A percentile compares a stretch with the other conserved stretches of the same genome.
Evolutionary conservation across 305 asterid genomes (phyloP).

Genomic region (Nicotiana rustica): DNA sequence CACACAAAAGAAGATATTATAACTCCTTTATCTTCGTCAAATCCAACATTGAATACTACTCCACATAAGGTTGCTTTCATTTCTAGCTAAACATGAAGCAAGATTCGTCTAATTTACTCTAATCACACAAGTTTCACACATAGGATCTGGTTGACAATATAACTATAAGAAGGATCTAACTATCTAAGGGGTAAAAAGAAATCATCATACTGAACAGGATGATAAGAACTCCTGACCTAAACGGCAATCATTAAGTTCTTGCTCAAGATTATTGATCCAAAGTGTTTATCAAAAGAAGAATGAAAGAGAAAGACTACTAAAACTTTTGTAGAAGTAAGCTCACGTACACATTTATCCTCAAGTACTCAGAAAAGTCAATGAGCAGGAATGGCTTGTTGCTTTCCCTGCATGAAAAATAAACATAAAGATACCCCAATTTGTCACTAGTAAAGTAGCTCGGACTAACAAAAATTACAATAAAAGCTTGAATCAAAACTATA

Average conservation of each 20-base stretch:
- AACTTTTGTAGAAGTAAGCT: slow-evolving; percentile 31
- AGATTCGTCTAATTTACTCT: neutral
- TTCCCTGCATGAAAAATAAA: slow-evolving; percentile 59
- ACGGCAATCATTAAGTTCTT: neutral
- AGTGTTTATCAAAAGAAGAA: neutral
- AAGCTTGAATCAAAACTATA: neutral
- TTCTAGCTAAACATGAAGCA: neutral
- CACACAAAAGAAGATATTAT: neutral
- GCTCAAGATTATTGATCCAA: neutral
- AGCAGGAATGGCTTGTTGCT: slow-evolving; percentile 76
- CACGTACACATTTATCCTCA: slow-evolving; percentile 78
- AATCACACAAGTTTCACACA: neutral
- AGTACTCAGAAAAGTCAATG: slow-evolving; percentile 80
- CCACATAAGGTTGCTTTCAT: neutral
- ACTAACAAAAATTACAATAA: neutral
- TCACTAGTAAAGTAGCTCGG: slow-evolving; percentile 8
- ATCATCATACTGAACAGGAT: neutral
- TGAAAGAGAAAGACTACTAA: neutral
- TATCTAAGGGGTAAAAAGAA: slow-evolving; percentile 7
- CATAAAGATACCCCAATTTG: slow-evolving; percentile 29
- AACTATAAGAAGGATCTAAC: slow-evolving; percentile 44
- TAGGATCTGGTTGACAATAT: neutral
- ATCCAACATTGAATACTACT: slow-evolving; percentile 14
- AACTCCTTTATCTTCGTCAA: neutral
- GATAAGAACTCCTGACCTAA: slow-evolving; percentile 7